Evolutionary conservation across 306 rosid species (phyloP), one percentile per base, ranked within the genome.

Genomic region (Herpetospermum pedunculosum): DNA sequence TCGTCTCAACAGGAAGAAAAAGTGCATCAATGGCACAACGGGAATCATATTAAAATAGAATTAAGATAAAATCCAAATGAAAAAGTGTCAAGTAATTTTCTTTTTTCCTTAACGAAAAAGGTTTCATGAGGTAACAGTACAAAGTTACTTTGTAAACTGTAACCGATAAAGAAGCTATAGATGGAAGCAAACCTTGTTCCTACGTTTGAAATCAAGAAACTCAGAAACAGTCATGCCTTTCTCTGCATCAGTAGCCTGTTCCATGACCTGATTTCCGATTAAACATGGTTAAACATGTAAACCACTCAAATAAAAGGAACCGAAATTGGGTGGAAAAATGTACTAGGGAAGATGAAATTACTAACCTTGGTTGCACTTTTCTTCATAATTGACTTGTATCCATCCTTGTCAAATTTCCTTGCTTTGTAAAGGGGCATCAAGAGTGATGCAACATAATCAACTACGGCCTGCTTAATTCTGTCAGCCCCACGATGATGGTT

Each of bases 401-500:
- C 97, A 69, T 91, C 97, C 85, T 86, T 92, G 77, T 91, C 93
- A 55, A 95, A 89, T 78, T 95, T 91, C 84, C 89, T 88, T 77
- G 97, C 96, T 84, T 95, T 95, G 78, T 95, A 95, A 75, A 95
- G 96, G 69, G 99, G 99, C 97, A 95, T 89, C 59, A 95, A 96
- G 76, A 95, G 83, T 18, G 99, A 91, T 23, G 89, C 97, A 68
- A 95, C 99, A 87, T 95, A 95, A 86, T 92, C 99, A 47, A 89
- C 97, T 77, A 95, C 97, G 52, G 99, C 97, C 80, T 89, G 99
- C 79, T 95, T 95, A 58, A 95, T 95, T 75, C 81, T 92, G 78
- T 92, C 99, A 21, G 92, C 97, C 64, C 97, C 99, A 57, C 90
- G 92, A 70, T 84, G 79, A 76, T 85, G 96, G 83, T 76, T 62